A percentile compares a stretch with the other conserved stretches of the same genome.
Evolutionary conservation across 345 rosid genomes (phyloP).

Genomic region (Brassica juncea): DNA sequence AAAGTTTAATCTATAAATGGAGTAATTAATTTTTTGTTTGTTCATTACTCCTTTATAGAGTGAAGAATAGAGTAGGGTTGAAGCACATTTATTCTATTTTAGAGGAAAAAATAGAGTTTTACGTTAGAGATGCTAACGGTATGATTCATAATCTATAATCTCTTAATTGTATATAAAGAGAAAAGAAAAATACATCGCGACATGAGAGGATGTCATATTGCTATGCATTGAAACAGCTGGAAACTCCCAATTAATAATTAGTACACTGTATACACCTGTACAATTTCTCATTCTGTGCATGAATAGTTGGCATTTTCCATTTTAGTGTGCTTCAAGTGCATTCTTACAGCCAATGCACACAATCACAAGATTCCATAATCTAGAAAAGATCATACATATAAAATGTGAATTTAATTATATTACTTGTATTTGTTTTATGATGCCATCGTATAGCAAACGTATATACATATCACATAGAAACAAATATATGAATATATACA

Average conservation of each 20-base stretch:
- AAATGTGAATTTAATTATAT: not conserved
- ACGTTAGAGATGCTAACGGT: no score
- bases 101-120: no score
- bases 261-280: not conserved
- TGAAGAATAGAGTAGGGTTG: no score
- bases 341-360: not conserved
- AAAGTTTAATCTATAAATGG: no score
- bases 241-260: not conserved
- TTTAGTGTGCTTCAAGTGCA: not conserved
- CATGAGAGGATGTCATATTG: slow-evolving; percentile 29
- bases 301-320: not conserved
- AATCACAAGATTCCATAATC: not conserved
- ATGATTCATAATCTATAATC: not conserved
- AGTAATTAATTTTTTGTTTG: no score
- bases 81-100: no score
- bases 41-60: no score
- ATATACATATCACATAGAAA: not conserved
- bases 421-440: not conserved
- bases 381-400: not conserved
- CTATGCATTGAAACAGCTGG: slow-evolving; percentile 25
- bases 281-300: not conserved
- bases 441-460: not conserved
- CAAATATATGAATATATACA: not conserved
- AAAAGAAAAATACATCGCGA: not conserved
- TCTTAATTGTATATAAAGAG: not conserved